Base-by-base conservation (phyloP, 2,329 filamentous ascomycete genomes). In the Berkeleyomyces rouxiae region DNA sequence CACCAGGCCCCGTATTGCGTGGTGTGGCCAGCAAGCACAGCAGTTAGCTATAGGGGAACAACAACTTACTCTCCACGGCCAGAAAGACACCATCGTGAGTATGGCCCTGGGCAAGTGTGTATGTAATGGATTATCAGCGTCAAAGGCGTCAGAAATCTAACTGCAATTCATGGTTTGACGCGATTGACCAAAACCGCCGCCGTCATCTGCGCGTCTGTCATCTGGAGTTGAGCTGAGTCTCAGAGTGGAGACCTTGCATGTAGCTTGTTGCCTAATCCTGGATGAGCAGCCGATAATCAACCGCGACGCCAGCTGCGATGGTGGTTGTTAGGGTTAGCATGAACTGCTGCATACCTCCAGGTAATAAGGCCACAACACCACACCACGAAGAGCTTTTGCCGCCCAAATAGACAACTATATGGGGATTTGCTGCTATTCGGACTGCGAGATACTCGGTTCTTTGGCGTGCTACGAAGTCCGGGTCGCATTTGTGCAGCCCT, bases 51-150 rank as follows among this genome's bases (percentile, higher is more conserved):
- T 9, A 7, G 46, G 10, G 13, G 39, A 57, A 6, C 33, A 37
- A 44, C 37, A 36, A 71, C 78, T 69, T 74, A 90, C 87, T 78
- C 82, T 84, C 84, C 87, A 95, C 67, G 89, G 88, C 88, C 89
- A 93, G 68, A 93, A 80, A 61, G 85, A 88, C 69, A 91, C 86
- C 88, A 93, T 93, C 65, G 67, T 73, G 67, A 16, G 13, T 31
- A 2, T 6, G 33, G 7, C 36, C 9, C 16, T n/a, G 47, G 16
- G 47, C n/a, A n/a, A 23, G 23, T 58, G 9, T 23, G 55, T 58
- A 13, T 43, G 31, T 16, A 36, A 16, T 16, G 16, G n/a, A 16
- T 39, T 37, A 39, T 55, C 36, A n/a, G 39, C 36, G 36, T 55
- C 33, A 55, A 37, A 39, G 10, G 36, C 51, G 10, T 39, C 13